Evolutionary conservation across 2,329 filamentous ascomycete species (phyloP), one percentile per base, ranked within the genome.

Genomic region (Talaromyces sp.): DNA sequence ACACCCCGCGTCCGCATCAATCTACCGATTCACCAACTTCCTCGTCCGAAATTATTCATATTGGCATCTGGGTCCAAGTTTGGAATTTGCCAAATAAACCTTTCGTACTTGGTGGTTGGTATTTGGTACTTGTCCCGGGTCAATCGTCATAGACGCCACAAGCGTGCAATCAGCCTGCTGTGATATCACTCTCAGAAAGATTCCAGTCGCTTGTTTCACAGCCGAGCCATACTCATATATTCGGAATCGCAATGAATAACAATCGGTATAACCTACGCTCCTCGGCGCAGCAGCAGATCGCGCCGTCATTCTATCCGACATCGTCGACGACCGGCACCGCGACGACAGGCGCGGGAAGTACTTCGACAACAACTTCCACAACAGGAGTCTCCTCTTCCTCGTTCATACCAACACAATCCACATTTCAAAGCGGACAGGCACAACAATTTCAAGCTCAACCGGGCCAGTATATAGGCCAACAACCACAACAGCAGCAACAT

Each of bases 201-300:
- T 35, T 54, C 16, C 13, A 16, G 43, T 52, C 50, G 50, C 50
- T 19, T 35, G 3, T 31, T 14, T 33, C n/a, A 4, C 31, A 22
- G 2, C 16, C n/a, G 31, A 22, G 10, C 3, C 16, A 22, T 35
- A 37, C 1, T 33, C 3, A 6, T 31, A 31, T 7, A 31, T 31
- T 56, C 33, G 24, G 33, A 22, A 16, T 22, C 14, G 43, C 31
- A 7, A 66, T 66, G 64, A 27, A 54, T 54, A 66, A 59, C 31
- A 57, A 58, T 52, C 49, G 64, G 35, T 66, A 66, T 49, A 66
- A 66, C 37, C 45, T 66, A 33, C 64, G 64, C n/a, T 66, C 64
- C 5, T 56, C 64, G 24, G 59, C 37, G 50, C 64, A 62, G 14
- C 57, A 39, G 14, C 41, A 41, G 9, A 41, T 39, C 35, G 63